phyloP scores from a whole-genome alignment of 2,329 filamentous ascomycete genomes.

The Stagonosporopsis chrysanthemi region DNA sequence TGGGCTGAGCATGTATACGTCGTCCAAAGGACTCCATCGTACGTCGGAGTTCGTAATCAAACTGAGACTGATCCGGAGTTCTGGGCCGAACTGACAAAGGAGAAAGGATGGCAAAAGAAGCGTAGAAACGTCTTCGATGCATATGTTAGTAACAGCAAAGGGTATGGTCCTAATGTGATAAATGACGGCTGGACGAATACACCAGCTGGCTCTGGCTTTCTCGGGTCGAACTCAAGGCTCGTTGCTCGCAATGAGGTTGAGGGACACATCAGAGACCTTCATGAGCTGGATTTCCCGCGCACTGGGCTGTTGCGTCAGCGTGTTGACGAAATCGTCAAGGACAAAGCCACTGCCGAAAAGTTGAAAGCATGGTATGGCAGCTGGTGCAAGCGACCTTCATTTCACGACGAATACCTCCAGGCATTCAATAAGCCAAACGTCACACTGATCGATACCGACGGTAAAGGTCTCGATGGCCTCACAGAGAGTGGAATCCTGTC shows the following conservation, averaged over 20 bases:
- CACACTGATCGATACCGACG: constrained; percentile 65
- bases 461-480: constrained; percentile 55
- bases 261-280: background rate
- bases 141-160: background rate
- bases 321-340: background rate
- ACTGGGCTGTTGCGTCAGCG: background rate
- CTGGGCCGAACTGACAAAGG: background rate
- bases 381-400: constrained; percentile 69
- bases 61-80: background rate
- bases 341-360: constrained; percentile 54
- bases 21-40: background rate
- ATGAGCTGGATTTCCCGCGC: background rate
- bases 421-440: constrained; percentile 67
- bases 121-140: background rate
- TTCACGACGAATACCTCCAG: constrained; percentile 65
- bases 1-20: background rate
- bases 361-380: constrained; percentile 66
- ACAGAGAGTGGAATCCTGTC: background rate
- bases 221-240: background rate
- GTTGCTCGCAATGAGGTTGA: background rate
- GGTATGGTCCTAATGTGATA: background rate
- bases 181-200: background rate
- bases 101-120: background rate
- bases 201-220: background rate
- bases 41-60: background rate